phyloP scores from a whole-genome alignment of 371 early-diverging fungal genomes.

The Chytridium lagenaria region DNA sequence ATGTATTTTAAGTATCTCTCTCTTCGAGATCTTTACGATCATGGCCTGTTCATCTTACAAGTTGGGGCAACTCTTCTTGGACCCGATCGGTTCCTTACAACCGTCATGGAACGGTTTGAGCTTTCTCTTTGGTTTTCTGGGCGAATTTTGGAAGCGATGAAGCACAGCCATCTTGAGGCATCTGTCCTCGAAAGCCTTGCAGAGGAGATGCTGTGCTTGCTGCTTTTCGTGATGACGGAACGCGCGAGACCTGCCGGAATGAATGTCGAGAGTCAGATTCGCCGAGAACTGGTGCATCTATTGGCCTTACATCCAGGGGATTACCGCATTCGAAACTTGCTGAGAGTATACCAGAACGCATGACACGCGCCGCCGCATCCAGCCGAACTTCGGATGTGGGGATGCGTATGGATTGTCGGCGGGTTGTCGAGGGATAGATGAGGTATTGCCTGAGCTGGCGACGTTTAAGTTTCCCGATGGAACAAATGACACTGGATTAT shows the following conservation, averaged over 20 bases:
- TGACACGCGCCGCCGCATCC: slow-evolving; percentile 45
- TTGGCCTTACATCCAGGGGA: slow-evolving; percentile 66
- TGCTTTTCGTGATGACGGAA: slow-evolving; percentile 85
- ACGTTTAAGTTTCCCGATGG: slow-evolving; percentile 82
- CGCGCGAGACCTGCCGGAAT: slow-evolving; percentile 72
- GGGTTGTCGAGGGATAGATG: slow-evolving; percentile 66
- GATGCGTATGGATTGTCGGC: slow-evolving; percentile 10
- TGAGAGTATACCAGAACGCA: slow-evolving; percentile 85
- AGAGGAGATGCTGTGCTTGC: slow-evolving; percentile 82
- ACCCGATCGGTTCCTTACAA: slow-evolving; percentile 76
- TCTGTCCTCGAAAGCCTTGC: slow-evolving; percentile 77
- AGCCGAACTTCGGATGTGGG: not conserved
- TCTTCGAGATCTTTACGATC: slow-evolving; percentile 87
- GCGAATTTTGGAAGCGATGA: slow-evolving; percentile 34
- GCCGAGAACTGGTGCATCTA: slow-evolving; percentile 89
- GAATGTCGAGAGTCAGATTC: slow-evolving; percentile 69
- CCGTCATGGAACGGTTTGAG: slow-evolving; percentile 85
- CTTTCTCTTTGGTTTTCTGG: slow-evolving; percentile 82
- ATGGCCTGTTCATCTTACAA: slow-evolving; percentile 87
- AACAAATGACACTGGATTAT: slow-evolving; percentile 80
- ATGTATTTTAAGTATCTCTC: slow-evolving; percentile 86
- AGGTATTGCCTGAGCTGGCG: slow-evolving; percentile 74
- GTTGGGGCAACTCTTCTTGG: slow-evolving; percentile 71
- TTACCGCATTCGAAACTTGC: slow-evolving; percentile 87
- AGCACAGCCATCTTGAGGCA: slow-evolving; percentile 23